A percentile compares a stretch with the other conserved stretches of the same genome.
These are phyloP conservation scores for Vitis rotundifolia DNA, from an alignment of 164 flowering plant species.

Conservation along the genomic window DNA sequence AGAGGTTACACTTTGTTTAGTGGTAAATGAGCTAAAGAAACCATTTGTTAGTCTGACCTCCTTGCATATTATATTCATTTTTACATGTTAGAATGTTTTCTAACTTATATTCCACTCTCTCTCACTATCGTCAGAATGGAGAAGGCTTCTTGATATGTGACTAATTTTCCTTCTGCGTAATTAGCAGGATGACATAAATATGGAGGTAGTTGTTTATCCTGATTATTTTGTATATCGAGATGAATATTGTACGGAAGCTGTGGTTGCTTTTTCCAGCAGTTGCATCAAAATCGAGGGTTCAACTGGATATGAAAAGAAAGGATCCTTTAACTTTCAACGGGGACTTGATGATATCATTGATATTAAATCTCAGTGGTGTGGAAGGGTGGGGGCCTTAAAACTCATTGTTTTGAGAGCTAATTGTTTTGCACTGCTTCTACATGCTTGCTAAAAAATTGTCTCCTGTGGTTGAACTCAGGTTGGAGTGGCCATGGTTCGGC, in stretches of 20 bases:
- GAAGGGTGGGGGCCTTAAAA: slow-evolving; percentile 53
- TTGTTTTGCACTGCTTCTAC: neutral
- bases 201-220: slow-evolving; percentile 39
- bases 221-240: slow-evolving; percentile 34
- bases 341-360: slow-evolving; percentile 29
- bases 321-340: slow-evolving; percentile 21
- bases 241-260: slow-evolving; percentile 15
- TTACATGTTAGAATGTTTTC: neutral
- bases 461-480: slow-evolving; percentile 33
- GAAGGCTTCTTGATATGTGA: neutral
- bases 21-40: no score
- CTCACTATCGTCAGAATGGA: neutral
- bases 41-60: no score
- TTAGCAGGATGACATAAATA: slow-evolving; percentile 38
- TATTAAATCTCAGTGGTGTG: slow-evolving; percentile 27
- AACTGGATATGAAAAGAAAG: slow-evolving; percentile 8
- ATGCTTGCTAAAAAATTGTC: no score
- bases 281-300: slow-evolving; percentile 26
- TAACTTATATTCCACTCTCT: neutral
- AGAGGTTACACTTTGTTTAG: no score
- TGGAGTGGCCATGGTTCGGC: slow-evolving; percentile 39
- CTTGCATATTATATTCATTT: no score
- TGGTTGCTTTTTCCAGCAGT: slow-evolving; percentile 23
- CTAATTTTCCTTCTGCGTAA: slow-evolving; percentile 12
- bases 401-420: neutral